Conservation (phyloP, 2,329 filamentous ascomycete species). For the Colletotrichum sp. region DNA sequence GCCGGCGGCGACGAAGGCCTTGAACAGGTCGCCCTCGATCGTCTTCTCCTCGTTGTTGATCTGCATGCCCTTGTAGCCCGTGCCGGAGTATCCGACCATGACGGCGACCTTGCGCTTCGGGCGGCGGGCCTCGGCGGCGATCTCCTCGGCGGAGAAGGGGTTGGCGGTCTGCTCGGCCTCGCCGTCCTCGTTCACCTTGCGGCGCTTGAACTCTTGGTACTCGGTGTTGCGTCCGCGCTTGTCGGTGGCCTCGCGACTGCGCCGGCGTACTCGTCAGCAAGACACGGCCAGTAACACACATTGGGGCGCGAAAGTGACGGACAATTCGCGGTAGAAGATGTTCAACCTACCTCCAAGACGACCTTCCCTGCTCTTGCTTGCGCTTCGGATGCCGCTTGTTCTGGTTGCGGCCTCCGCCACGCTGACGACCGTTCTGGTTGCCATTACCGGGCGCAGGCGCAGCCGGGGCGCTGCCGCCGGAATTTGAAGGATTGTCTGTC, state of each 20-base stretch:
- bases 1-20: slow-evolving; percentile 86
- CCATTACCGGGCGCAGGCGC: neutral
- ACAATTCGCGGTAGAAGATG: neutral
- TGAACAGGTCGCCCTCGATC: slow-evolving; percentile 94
- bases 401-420: slow-evolving; percentile 1
- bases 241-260: slow-evolving; percentile 40
- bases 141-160: slow-evolving; percentile 75
- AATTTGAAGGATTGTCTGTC: slow-evolving; percentile 10
- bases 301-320: neutral
- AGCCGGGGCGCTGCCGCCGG: neutral
- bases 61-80: slow-evolving; percentile 97
- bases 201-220: slow-evolving; percentile 46
- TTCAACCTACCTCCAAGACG: slow-evolving; percentile 9
- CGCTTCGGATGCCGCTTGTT: slow-evolving; percentile 6
- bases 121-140: slow-evolving; percentile 82
- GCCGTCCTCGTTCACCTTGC: slow-evolving; percentile 42
- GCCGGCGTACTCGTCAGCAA: slow-evolving; percentile 29
- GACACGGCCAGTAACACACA: neutral
- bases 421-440: neutral
- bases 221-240: slow-evolving; percentile 44
- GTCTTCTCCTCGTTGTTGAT: slow-evolving; percentile 84
- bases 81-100: slow-evolving; percentile 93
- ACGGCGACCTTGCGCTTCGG: slow-evolving; percentile 98
- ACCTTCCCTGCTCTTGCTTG: slow-evolving; percentile 16
- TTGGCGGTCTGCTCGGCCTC: slow-evolving; percentile 35